phyloP scores from a whole-genome alignment of 2,329 filamentous ascomycete species.

The Diaporthe capsici region DNA sequence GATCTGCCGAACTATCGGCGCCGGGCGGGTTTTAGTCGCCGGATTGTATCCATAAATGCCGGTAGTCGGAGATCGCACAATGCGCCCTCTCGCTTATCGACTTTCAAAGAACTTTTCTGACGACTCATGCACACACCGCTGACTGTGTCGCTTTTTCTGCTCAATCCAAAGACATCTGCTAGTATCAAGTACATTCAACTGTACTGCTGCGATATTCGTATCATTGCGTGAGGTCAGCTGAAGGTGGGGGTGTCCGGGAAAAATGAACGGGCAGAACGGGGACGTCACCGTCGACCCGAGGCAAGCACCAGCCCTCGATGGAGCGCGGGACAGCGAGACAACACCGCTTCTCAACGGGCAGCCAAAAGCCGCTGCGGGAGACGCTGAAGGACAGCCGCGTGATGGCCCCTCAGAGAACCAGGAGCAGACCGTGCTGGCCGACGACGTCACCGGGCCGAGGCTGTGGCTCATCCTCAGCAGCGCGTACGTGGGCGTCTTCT shows the following conservation, averaged over 20 bases:
- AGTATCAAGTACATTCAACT: background rate
- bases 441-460: conserved; percentile 62
- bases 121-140: conserved; percentile 17
- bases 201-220: background rate
- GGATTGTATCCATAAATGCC: conserved; percentile 5
- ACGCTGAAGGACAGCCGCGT: conserved; percentile 22
- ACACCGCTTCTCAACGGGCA: conserved; percentile 42
- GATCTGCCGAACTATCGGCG: conserved; percentile 4
- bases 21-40: conserved; percentile 20
- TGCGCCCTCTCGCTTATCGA: conserved; percentile 6
- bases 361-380: background rate
- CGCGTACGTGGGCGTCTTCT: conserved; percentile 72
- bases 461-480: conserved; percentile 69
- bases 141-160: background rate
- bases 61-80: conserved; percentile 21
- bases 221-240: background rate
- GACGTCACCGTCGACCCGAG: conserved; percentile 35
- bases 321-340: conserved; percentile 35
- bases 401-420: conserved; percentile 50
- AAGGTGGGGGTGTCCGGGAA: background rate
- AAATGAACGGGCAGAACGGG: conserved; percentile 27
- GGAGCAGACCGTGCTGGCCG: conserved; percentile 63
- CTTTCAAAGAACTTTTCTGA: background rate
- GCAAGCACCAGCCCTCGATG: conserved; percentile 31
- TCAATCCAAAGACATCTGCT: background rate